Evolutionary conservation across 2,329 filamentous ascomycete species (phyloP), one percentile per base, ranked within the genome.

Genomic region (Incumbomyces delicatus): DNA sequence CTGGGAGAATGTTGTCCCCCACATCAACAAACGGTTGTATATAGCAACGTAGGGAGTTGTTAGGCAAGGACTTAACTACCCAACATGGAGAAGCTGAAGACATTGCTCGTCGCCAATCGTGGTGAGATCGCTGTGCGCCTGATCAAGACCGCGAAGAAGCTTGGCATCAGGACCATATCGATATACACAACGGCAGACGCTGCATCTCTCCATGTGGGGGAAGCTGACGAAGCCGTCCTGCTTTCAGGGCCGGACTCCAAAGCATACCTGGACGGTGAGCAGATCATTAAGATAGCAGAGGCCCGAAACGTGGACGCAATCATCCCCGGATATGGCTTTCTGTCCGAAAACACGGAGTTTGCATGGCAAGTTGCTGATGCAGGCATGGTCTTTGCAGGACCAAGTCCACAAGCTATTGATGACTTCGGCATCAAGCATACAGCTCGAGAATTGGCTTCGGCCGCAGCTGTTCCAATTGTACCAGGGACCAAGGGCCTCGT

Each of bases 251-350:
- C 65, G 13, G 69, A 72, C 55, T 63, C 68, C 34, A 70, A 66
- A 20, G 72, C 70, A 2, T 77, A 77, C 52, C 50, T 54, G 32
- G 53, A 58, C 27, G 52, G 45, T 22, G 60, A 67, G 16, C 57
- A 63, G 37, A 66, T 69, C 2, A 62, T 81, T 14, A 57, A 65
- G 3, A 68, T 80, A n/a, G 76, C 77, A 8, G 69, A 68, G 35
- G 58, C 66, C 2, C 63, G 69, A 12, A 57, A 63, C 2, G 74
- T 63, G 2, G 71, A 83, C 50, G 78, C 77, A 2, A 70, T 84
- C 13, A 78, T 81, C 41, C 80, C 80, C 0, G 80, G 81, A 1
- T 84, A 85, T 63, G 81, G 81, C 0, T 83, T 83, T 50, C 61
- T 85, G 1, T 75, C 75, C 0, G 80, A 84, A 49, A 80, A 82